Conservation (phyloP, 139 green algal species). For the Chlamydomonas sp. region DNA sequence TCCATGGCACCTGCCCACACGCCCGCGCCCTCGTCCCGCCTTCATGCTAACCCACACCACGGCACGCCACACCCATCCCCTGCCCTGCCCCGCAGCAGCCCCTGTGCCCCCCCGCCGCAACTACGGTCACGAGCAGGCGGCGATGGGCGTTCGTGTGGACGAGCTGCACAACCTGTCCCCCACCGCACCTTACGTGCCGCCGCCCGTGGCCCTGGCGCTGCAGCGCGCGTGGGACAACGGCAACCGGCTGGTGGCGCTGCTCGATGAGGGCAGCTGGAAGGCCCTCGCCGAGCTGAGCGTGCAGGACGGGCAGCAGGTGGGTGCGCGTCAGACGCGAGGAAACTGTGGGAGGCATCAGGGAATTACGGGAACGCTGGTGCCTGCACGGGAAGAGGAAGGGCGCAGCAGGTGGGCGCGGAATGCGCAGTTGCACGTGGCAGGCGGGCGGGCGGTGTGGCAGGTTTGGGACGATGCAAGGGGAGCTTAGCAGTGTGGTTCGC, state of each 20-base stretch:
- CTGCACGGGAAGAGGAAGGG: no score
- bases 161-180: conserved; percentile 70
- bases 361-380: no score
- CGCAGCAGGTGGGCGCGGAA: no score
- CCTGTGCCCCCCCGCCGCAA: conserved; percentile 12
- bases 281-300: conserved; percentile 42
- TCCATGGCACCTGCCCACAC: no score
- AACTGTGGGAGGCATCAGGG: no score
- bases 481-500: no score
- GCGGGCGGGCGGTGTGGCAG: no score
- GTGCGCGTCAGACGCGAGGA: not conserved
- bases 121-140: conserved; percentile 57
- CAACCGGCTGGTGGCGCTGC: conserved; percentile 64
- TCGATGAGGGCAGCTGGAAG: conserved; percentile 62
- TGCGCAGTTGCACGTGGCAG: no score
- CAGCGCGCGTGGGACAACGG: conserved; percentile 74
- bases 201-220: conserved; percentile 59
- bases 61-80: not conserved
- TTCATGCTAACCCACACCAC: not conserved
- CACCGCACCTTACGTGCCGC: conserved; percentile 61
- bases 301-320: conserved; percentile 32
- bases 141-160: conserved; percentile 68
- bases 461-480: no score
- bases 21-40: not conserved
- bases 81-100: not conserved